A percentile compares a stretch with the other conserved stretches of the same genome.
Evolutionary conservation across 257 asterid species (phyloP).

Genomic region (Solanum piurae): DNA sequence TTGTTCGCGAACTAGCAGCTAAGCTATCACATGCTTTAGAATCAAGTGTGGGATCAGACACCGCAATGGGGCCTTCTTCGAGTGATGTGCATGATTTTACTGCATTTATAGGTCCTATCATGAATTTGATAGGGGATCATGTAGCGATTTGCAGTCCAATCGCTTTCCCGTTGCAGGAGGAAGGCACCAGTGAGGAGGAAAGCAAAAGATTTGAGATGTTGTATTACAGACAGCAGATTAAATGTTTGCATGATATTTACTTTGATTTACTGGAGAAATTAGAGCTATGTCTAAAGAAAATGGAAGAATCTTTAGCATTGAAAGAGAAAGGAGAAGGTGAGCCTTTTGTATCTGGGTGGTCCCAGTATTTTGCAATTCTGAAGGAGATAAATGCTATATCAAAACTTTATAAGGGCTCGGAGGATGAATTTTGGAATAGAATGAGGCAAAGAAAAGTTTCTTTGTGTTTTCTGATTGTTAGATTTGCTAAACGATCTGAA

Average conservation of each 20-base stretch:
- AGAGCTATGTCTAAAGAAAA: conserved; percentile 38
- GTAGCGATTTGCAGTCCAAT: conserved; percentile 19
- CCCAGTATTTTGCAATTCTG: conserved; percentile 55
- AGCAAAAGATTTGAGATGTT: neutral
- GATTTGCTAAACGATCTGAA: conserved; percentile 56
- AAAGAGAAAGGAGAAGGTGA: conserved; percentile 23
- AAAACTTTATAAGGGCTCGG: conserved; percentile 40
- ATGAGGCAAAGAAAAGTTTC: conserved; percentile 52
- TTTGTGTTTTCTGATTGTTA: conserved; percentile 48
- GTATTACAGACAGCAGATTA: conserved; percentile 27
- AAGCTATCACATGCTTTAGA: conserved; percentile 33
- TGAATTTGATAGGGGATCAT: conserved; percentile 18
- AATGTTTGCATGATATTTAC: conserved; percentile 26
- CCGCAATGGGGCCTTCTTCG: conserved; percentile 17
- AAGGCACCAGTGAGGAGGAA: neutral
- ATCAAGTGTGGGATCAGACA: conserved; percentile 13
- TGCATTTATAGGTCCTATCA: conserved; percentile 31
- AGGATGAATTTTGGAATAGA: conserved; percentile 50
- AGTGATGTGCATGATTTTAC: conserved; percentile 49
- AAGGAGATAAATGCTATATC: conserved; percentile 60
- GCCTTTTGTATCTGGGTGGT: conserved; percentile 27
- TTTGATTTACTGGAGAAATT: conserved; percentile 39
- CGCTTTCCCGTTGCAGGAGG: conserved; percentile 23
- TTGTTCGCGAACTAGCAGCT: conserved; percentile 46
- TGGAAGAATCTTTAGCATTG: conserved; percentile 34